Percentiles rank a stretch among this genome's conserved stretches.
Conservation (phyloP, 768 basidiomycete genomes). For the Suillus spraguei region DNA sequence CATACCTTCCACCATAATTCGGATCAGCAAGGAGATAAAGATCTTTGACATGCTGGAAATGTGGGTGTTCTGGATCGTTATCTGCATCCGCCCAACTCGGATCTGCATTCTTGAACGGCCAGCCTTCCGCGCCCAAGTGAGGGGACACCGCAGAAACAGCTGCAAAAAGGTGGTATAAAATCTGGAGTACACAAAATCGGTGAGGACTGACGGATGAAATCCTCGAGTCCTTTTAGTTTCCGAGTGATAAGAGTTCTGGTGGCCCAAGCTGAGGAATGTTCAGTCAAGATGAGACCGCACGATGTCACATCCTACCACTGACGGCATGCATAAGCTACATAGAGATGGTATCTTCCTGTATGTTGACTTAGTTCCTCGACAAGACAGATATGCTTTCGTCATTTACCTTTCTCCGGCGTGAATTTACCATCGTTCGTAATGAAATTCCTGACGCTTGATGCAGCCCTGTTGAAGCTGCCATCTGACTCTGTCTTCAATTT, state of each 20-base stretch:
- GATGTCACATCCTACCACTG: constrained; percentile 25
- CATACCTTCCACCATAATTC: constrained; percentile 68
- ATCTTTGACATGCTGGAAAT: constrained; percentile 75
- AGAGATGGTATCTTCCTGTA: constrained; percentile 88
- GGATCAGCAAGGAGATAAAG: constrained; percentile 80
- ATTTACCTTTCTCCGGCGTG: constrained; percentile 71
- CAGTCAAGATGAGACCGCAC: neutral
- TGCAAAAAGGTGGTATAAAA: constrained; percentile 27
- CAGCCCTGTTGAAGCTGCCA: constrained; percentile 66
- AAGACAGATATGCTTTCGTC: neutral
- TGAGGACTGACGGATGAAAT: constrained; percentile 66
- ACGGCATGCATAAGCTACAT: constrained; percentile 89
- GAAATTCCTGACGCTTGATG: constrained; percentile 53
- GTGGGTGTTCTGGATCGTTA: constrained; percentile 67
- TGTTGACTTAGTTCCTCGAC: neutral
- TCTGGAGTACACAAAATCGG: neutral
- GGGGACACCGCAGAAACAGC: constrained; percentile 86
- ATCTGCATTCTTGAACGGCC: constrained; percentile 81
- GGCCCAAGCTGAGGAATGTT: constrained; percentile 73
- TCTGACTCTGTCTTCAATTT: constrained; percentile 56
- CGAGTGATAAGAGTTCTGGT: constrained; percentile 87
- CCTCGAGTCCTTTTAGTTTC: constrained; percentile 90
- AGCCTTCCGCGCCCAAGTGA: constrained; percentile 79
- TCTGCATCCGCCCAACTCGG: constrained; percentile 67
- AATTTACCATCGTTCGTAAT: constrained; percentile 63